These are phyloP conservation scores for Lichtheimia ornata DNA, from an alignment of 371 early-diverging fungal species.

Conservation along the genomic window DNA sequence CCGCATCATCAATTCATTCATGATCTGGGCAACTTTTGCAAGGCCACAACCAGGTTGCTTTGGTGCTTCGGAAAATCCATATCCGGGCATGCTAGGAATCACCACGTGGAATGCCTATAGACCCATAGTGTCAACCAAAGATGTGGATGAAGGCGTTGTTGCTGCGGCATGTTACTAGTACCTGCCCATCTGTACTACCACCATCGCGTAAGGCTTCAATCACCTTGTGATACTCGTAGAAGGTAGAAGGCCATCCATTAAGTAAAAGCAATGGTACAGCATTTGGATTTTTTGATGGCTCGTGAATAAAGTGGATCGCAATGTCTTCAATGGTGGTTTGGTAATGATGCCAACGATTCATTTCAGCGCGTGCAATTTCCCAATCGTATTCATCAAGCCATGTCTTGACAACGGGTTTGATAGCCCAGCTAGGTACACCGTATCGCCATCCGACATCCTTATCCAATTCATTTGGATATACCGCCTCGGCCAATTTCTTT, in stretches of 20 bases:
- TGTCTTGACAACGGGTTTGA: slow-evolving; percentile 39
- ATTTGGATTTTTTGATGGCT: slow-evolving; percentile 38
- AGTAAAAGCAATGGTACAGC: slow-evolving; percentile 62
- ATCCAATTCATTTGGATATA: slow-evolving; percentile 45
- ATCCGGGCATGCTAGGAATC: slow-evolving; percentile 64
- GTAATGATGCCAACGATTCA: slow-evolving; percentile 56
- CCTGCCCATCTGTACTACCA: slow-evolving; percentile 17
- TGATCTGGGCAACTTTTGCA: slow-evolving; percentile 34
- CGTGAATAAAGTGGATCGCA: slow-evolving; percentile 61
- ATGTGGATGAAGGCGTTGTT: not conserved
- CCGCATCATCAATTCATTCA: slow-evolving; percentile 55
- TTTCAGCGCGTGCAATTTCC: slow-evolving; percentile 34
- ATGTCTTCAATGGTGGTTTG: slow-evolving; percentile 49
- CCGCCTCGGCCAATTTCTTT: slow-evolving; percentile 12
- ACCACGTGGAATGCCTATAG: slow-evolving; percentile 58
- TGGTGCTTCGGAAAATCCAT: slow-evolving; percentile 60
- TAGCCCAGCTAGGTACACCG: slow-evolving; percentile 46
- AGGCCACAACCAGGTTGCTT: slow-evolving; percentile 38
- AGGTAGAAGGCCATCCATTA: slow-evolving; percentile 71
- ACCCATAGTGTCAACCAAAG: not conserved
- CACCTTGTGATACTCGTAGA: slow-evolving; percentile 64
- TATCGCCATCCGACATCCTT: slow-evolving; percentile 51
- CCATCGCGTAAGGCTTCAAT: slow-evolving; percentile 46
- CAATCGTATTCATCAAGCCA: slow-evolving; percentile 52
- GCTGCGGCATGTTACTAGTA: slow-evolving; percentile 2